Conservation (phyloP, 164 flowering plant genomes). For the Paratinospora sagittata region DNA sequence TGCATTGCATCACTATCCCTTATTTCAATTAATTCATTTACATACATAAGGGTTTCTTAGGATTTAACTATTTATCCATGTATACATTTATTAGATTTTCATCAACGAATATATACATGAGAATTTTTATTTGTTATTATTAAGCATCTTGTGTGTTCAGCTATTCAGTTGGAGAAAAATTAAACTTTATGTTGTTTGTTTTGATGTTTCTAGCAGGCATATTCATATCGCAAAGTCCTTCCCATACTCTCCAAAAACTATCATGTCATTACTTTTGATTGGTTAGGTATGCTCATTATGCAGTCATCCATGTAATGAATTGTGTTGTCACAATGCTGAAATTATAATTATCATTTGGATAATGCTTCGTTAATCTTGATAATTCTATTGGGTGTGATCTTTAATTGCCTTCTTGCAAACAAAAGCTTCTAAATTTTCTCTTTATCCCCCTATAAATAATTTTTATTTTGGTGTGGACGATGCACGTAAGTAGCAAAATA, state of each 20-base stretch:
- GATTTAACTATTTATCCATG: not conserved
- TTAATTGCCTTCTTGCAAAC: not conserved
- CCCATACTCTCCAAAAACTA: slow-evolving; percentile 62
- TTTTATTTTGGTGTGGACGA: not conserved
- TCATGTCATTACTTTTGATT: slow-evolving; percentile 82
- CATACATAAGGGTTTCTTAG: too few species aligned
- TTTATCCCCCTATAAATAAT: not conserved
- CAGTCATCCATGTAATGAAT: not conserved
- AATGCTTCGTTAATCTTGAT: not conserved
- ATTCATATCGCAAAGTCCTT: slow-evolving; percentile 84
- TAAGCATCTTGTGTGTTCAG: not conserved
- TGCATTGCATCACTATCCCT: too few species aligned
- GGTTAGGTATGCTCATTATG: slow-evolving; percentile 62
- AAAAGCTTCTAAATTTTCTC: not conserved
- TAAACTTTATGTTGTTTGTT: not conserved
- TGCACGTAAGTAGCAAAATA: not conserved
- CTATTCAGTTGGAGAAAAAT: not conserved
- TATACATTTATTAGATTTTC: not conserved
- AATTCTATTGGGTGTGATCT: not conserved
- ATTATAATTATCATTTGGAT: not conserved
- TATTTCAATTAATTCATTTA: not conserved
- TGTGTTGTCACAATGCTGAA: not conserved
- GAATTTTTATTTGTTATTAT: not conserved
- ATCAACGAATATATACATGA: not conserved
- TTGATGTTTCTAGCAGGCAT: slow-evolving; percentile 49